These are phyloP conservation scores for Tulasnella sp. DNA, from an alignment of 768 basidiomycete species.

Conservation along the genomic window DNA sequence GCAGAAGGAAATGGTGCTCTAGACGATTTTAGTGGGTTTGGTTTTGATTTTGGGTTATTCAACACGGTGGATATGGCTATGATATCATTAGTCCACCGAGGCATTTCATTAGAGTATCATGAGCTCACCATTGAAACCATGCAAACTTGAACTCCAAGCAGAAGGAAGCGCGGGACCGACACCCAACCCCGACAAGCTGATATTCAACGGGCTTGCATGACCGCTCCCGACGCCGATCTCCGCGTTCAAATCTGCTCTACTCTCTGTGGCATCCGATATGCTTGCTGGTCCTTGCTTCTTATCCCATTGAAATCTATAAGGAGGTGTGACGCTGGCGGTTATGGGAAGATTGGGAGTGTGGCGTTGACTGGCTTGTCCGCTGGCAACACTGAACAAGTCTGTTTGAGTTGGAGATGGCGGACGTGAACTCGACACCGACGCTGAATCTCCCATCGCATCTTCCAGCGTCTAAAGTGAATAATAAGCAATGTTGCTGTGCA, in stretches of 20 bases:
- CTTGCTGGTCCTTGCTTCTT: constrained; percentile 11
- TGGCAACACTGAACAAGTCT: too few relatives aligned
- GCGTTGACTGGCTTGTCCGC: constrained; percentile 5
- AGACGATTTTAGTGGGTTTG: constrained; percentile 69
- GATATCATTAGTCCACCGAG: not conserved
- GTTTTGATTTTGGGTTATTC: constrained; percentile 74
- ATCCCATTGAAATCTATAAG: constrained; percentile 18
- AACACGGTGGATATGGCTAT: constrained; percentile 88
- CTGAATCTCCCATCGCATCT: not conserved
- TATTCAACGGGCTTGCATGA: too few relatives aligned
- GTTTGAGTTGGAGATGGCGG: constrained; percentile 11
- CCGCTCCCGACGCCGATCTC: not conserved
- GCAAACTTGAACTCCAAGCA: constrained; percentile 26
- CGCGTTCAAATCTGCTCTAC: constrained; percentile 1
- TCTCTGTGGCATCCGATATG: constrained; percentile 16
- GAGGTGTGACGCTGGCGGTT: constrained; percentile 7
- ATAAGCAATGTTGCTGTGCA: not conserved
- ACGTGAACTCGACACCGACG: constrained; percentile 6
- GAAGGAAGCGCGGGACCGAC: constrained; percentile 13
- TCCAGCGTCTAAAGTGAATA: not conserved
- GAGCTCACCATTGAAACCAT: constrained; percentile 85
- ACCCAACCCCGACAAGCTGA: constrained; percentile 10
- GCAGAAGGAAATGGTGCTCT: constrained; percentile 66
- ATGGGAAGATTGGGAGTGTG: constrained; percentile 3
- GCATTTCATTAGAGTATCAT: constrained; percentile 8